Base-by-base conservation (phyloP, 2,329 filamentous ascomycete genomes). In the Ustulina deusta region DNA sequence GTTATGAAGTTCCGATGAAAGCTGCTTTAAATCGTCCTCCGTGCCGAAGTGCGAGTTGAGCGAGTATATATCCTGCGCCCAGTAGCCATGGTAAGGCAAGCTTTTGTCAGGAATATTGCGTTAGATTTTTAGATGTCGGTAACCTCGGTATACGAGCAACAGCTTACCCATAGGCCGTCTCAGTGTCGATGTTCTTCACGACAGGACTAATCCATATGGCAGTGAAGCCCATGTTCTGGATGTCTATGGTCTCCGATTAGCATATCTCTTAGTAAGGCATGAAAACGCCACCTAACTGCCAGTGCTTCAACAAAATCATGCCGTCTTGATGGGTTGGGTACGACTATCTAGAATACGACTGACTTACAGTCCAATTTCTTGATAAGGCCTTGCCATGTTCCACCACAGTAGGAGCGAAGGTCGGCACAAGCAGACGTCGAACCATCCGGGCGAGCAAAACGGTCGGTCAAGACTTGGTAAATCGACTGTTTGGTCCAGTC, bases 21-120 rank as follows among this genome's bases (percentile, higher is more conserved):
- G 80, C 11, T 79, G 81, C 48, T 79, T 78, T 42, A 89, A 77
- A 67, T 89, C 81, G 9, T 83, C 81, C 72, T 86, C 77, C 74
- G 90, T 87, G 5, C 89, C 89, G 70, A 91, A 91, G 25, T 86
- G 83, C 0, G 85, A 85, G 73, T 92, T 91, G 36, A 89, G 72
- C 9, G 76, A 72, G 71, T 85, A 84, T 25, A 86, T 78, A 62
- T 86, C 80, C 66, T 84, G 80, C n/a, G 83, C 83, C 84, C 84
- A 85, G 74, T 85, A 86, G 6, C 83, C 84, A 61, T 85, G 81
- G 66, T 83, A 85, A 10, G 82, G 79, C 22, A 78, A 72, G 9
- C 82, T 78, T 46, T 54, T 2, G 4, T 38, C 3, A 11, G 5
- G 6, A 13, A 20, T 22, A 22, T 25, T 9, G 38, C 17, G 56